A percentile compares a stretch with the other conserved stretches of the same genome.
phyloP scores from a whole-genome alignment of 495 filamentous ascomycete species.

The Aspergillus sclerotiicarbonarius region DNA sequence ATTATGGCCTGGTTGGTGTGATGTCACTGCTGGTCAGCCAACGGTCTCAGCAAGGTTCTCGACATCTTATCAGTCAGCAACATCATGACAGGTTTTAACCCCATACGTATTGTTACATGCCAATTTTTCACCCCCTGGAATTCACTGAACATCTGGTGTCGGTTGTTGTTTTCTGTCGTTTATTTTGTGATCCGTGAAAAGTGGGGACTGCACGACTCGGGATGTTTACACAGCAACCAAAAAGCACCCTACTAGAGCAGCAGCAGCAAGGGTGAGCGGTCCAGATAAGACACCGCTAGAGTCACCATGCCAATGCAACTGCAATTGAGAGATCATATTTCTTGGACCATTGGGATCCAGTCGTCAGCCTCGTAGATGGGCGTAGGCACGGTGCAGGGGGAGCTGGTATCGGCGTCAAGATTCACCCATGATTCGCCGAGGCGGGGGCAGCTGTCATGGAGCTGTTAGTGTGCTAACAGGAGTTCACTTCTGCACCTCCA shows the following conservation, averaged over 20 bases:
- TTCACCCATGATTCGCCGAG: slow-evolving; percentile 1
- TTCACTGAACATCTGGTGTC: not conserved
- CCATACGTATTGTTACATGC: not conserved
- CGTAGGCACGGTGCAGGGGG: not conserved
- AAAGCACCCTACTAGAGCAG: not conserved
- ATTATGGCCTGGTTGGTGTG: slow-evolving; percentile 12
- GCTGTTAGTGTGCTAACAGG: not conserved
- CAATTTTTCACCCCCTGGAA: not conserved
- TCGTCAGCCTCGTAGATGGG: not conserved
- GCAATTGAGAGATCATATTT: not conserved
- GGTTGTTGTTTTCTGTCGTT: not conserved
- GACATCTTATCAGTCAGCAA: not conserved
- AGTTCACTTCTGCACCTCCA: not conserved
- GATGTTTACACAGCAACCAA: not conserved
- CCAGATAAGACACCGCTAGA: not conserved
- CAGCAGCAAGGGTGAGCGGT: not conserved
- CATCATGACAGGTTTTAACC: no score
- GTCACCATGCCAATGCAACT: not conserved
- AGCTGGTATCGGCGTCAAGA: slow-evolving; percentile 11
- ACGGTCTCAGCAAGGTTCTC: not conserved
- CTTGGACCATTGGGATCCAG: not conserved
- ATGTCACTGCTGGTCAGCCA: not conserved
- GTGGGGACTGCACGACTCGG: not conserved
- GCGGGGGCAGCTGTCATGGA: not conserved
- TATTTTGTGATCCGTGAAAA: not conserved